A percentile compares a stretch with the other conserved stretches of the same genome.
These are phyloP conservation scores for Raffaelea ambrosiae DNA, from an alignment of 2,329 filamentous ascomycete genomes.

Conservation along the genomic window DNA sequence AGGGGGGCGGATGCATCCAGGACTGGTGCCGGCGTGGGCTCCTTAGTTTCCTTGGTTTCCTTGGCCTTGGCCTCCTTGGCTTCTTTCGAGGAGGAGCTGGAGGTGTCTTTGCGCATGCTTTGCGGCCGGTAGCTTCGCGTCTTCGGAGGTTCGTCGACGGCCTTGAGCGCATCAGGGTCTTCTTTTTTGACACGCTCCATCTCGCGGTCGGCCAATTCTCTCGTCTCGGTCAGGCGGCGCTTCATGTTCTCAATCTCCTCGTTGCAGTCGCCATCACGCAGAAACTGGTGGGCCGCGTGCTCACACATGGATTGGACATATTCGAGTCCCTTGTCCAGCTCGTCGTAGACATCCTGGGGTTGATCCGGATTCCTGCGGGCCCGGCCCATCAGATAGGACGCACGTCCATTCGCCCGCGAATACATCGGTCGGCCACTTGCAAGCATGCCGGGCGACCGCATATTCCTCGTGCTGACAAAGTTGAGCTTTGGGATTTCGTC, in stretches of 20 bases:
- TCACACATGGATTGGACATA: conserved; percentile 75
- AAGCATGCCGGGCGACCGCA: conserved; percentile 22
- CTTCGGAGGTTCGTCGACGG: conserved; percentile 28
- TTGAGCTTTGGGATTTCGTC: conserved; percentile 22
- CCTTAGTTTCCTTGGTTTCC: background rate
- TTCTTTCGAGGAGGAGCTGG: conserved; percentile 19
- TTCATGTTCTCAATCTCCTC: conserved; percentile 65
- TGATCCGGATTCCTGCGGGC: conserved; percentile 15
- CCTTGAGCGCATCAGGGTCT: conserved; percentile 35
- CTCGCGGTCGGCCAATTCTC: conserved; percentile 52
- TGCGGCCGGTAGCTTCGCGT: conserved; percentile 42
- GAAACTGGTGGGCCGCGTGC: conserved; percentile 76
- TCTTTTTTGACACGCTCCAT: conserved; percentile 47
- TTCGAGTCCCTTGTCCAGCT: conserved; percentile 70
- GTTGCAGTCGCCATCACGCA: conserved; percentile 81
- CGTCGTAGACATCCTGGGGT: conserved; percentile 52
- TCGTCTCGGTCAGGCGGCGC: conserved; percentile 54
- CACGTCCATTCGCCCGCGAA: conserved; percentile 13
- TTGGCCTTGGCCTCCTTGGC: conserved; percentile 8
- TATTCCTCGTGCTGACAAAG: conserved; percentile 28
- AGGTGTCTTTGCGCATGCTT: conserved; percentile 40
- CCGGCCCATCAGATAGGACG: conserved; percentile 7
- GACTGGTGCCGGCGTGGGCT: background rate
- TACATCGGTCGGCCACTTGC: conserved; percentile 17
- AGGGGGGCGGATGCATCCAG: conserved; percentile 5